phyloP scores from a whole-genome alignment of 2,329 filamentous ascomycete species.

The Exophiala phaeomuriformis region DNA sequence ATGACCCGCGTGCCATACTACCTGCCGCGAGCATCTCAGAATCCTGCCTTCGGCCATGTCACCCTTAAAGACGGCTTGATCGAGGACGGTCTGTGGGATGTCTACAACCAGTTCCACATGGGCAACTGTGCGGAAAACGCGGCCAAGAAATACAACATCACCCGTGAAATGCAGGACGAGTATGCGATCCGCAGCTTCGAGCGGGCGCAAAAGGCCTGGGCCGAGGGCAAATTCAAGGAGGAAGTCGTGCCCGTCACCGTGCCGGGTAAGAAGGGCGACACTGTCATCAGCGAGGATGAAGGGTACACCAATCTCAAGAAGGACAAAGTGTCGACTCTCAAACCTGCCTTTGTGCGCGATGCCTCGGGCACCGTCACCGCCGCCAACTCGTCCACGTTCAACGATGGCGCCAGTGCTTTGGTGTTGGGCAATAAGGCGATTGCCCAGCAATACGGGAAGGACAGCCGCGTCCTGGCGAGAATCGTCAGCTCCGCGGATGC shows the following conservation, averaged over 20 bases:
- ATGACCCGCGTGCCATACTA: constrained; percentile 95
- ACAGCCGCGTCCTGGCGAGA: constrained; percentile 75
- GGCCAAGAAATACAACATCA: constrained; percentile 75
- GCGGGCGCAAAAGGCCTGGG: constrained; percentile 85
- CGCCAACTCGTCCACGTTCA: constrained; percentile 87
- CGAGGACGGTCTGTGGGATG: constrained; percentile 91
- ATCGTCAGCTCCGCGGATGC: constrained; percentile 85
- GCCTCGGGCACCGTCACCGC: constrained; percentile 87
- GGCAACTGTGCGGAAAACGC: constrained; percentile 93
- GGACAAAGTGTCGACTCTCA: constrained; percentile 77
- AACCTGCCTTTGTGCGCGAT: constrained; percentile 82
- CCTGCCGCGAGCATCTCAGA: constrained; percentile 68
- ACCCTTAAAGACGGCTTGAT: constrained; percentile 86
- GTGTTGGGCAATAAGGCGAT: constrained; percentile 76
- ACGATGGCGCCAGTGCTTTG: constrained; percentile 86
- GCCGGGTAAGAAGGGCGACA: constrained; percentile 74
- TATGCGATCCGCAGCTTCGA: constrained; percentile 87
- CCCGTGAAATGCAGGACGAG: constrained; percentile 78
- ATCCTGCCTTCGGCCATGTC: constrained; percentile 79
- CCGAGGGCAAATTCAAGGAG: constrained; percentile 70
- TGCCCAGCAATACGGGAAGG: constrained; percentile 68
- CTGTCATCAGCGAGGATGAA: constrained; percentile 73
- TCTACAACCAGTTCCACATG: constrained; percentile 97
- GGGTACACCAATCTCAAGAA: constrained; percentile 79
- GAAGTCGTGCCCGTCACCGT: constrained; percentile 87